Percentiles rank a stretch among this genome's conserved stretches.
These are phyloP conservation scores for Kernera saxatilis DNA, from an alignment of 345 rosid species.

Conservation along the genomic window DNA sequence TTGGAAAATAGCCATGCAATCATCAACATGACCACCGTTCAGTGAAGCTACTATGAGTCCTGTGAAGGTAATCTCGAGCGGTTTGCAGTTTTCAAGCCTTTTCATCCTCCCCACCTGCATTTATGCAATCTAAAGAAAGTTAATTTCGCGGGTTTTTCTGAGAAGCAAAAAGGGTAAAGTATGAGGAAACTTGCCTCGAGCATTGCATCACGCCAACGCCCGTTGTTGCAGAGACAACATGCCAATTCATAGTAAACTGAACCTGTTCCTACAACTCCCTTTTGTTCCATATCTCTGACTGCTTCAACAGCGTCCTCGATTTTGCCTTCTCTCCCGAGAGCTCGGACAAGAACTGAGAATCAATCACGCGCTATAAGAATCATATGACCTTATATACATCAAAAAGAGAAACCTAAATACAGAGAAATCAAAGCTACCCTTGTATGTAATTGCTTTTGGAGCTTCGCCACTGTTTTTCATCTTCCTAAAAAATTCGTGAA, in stretches of 20 bases:
- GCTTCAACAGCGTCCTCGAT: slow-evolving; percentile 71
- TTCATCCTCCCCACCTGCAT: slow-evolving; percentile 68
- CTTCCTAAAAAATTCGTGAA: slow-evolving; percentile 58
- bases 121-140: not conserved
- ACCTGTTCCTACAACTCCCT: slow-evolving; percentile 82
- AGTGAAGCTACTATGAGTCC: slow-evolving; percentile 67
- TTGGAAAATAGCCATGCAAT: slow-evolving; percentile 63
- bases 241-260: slow-evolving; percentile 82
- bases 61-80: slow-evolving; percentile 76
- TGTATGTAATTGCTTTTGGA: slow-evolving; percentile 72
- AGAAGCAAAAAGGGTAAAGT: not conserved
- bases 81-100: slow-evolving; percentile 52
- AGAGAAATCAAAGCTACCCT: slow-evolving; percentile 39
- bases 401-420: not conserved
- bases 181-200: slow-evolving; percentile 45
- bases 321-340: slow-evolving; percentile 83
- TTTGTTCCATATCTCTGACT: slow-evolving; percentile 80
- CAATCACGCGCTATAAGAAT: slow-evolving; percentile 8
- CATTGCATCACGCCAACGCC: slow-evolving; percentile 84
- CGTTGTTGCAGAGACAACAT: slow-evolving; percentile 77
- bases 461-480: slow-evolving; percentile 76
- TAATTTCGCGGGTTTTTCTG: not conserved
- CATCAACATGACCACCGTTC: slow-evolving; percentile 74
- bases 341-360: slow-evolving; percentile 72
- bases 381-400: not conserved